phyloP scores from a whole-genome alignment of 2,329 filamentous ascomycete species.

The Gliomastix tumulicola region DNA sequence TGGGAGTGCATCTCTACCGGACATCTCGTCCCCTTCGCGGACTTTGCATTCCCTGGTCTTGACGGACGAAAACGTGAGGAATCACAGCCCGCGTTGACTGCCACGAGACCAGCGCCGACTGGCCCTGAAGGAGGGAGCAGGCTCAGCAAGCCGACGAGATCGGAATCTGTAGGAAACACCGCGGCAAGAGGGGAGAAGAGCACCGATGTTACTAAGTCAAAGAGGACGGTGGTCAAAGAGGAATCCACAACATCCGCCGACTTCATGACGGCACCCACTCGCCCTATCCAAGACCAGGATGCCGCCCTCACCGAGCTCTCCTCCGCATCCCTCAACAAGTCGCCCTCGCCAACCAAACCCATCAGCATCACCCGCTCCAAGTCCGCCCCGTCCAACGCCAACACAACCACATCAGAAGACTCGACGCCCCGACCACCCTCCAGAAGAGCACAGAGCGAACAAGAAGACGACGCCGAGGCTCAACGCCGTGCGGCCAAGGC shows the following conservation, averaged over 20 bases:
- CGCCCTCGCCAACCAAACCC: conserved; percentile 23
- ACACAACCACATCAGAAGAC: neutral
- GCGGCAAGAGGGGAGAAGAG: neutral
- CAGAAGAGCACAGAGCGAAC: no score
- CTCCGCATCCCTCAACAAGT: conserved; percentile 32
- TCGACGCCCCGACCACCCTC: neutral
- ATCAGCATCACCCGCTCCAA: conserved; percentile 17
- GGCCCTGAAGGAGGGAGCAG: no score
- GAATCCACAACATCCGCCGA: conserved; percentile 23
- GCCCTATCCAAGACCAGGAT: no score
- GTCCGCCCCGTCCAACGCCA: conserved; percentile 26
- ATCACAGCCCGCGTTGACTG: neutral
- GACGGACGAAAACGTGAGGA: no score
- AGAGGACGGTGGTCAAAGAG: conserved; percentile 7
- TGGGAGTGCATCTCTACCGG: conserved; percentile 68
- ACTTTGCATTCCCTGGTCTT: conserved; percentile 40
- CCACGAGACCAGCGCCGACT: no score
- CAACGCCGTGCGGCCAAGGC: conserved; percentile 13
- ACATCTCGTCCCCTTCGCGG: conserved; percentile 33
- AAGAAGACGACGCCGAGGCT: conserved; percentile 7
- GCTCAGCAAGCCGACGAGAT: conserved; percentile 5
- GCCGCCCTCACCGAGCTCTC: conserved; percentile 33
- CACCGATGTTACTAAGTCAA: conserved; percentile 1
- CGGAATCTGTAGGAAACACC: neutral
- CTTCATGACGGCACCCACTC: conserved; percentile 30